phyloP scores from a whole-genome alignment of 352 stramenopile species.

The Phytophthora capsici region DNA sequence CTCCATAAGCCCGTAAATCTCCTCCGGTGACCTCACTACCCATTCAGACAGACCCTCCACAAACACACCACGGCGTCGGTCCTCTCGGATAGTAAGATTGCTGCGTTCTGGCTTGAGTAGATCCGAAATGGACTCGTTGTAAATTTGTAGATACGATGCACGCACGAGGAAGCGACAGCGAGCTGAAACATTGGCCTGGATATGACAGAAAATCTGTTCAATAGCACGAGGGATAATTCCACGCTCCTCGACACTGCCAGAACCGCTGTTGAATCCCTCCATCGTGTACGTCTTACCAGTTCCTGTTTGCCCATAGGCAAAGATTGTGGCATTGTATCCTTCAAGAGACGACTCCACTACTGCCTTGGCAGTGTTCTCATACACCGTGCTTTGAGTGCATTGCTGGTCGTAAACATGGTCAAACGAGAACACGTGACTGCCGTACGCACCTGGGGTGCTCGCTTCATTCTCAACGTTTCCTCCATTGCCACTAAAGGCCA shows the following conservation, averaged over 20 bases:
- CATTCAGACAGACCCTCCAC: conserved; percentile 95
- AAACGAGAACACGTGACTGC: conserved; percentile 93
- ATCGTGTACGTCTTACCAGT: conserved; percentile 97
- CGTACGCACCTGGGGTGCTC: conserved; percentile 62
- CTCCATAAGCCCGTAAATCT: conserved; percentile 96
- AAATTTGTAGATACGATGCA: conserved; percentile 94
- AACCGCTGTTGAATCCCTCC: conserved; percentile 93
- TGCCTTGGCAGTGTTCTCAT: conserved; percentile 93
- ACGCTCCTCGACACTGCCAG: conserved; percentile 88
- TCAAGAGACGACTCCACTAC: conserved; percentile 94
- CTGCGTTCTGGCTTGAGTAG: conserved; percentile 93
- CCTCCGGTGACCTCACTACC: conserved; percentile 92
- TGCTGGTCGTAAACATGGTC: conserved; percentile 95
- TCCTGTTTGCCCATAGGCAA: conserved; percentile 91
- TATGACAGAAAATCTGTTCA: conserved; percentile 95
- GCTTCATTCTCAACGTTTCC: conserved; percentile 31
- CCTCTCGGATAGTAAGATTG: conserved; percentile 94
- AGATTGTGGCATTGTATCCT: conserved; percentile 93
- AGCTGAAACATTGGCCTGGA: conserved; percentile 86
- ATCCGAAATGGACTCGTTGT: conserved; percentile 96
- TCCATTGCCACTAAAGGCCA: conserved; percentile 41
- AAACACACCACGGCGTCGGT: conserved; percentile 93
- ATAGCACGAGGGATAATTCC: conserved; percentile 98
- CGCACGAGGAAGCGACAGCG: conserved; percentile 92
- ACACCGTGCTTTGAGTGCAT: conserved; percentile 91